phyloP scores from a whole-genome alignment of 805 yeast species.

The Cyberlindnera galapagoensis region DNA sequence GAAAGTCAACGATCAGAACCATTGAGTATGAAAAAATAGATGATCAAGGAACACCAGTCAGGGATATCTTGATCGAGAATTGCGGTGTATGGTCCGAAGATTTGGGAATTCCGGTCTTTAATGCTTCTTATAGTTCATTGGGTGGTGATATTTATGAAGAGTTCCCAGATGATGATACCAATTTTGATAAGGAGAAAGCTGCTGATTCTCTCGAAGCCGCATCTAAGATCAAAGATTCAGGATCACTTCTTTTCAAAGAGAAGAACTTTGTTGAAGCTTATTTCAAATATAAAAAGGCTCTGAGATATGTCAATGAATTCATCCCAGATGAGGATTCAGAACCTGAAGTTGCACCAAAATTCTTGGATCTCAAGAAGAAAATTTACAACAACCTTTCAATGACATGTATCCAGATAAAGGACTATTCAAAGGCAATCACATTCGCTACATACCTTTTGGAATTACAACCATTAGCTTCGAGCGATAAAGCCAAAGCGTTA shows the following conservation, averaged over 20 bases:
- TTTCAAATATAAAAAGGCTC: slow-evolving; percentile 58
- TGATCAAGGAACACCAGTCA: slow-evolving; percentile 36
- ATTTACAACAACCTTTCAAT: slow-evolving; percentile 50
- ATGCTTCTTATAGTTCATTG: slow-evolving; percentile 52
- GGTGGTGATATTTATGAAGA: slow-evolving; percentile 76
- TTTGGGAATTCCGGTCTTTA: slow-evolving; percentile 50
- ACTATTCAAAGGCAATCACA: slow-evolving; percentile 43
- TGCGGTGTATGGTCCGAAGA: slow-evolving; percentile 59
- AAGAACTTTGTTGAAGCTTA: slow-evolving; percentile 46
- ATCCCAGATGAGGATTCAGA: slow-evolving; percentile 64
- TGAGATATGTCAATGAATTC: slow-evolving; percentile 65
- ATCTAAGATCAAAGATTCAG: slow-evolving; percentile 57
- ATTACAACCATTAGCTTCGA: slow-evolving; percentile 28
- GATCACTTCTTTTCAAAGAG: slow-evolving; percentile 49
- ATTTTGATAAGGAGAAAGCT: slow-evolving; percentile 52
- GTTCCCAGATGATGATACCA: slow-evolving; percentile 65
- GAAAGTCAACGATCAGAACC: slow-evolving; percentile 63
- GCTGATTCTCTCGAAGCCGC: slow-evolving; percentile 45
- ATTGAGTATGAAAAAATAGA: slow-evolving; percentile 47
- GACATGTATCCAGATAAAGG: slow-evolving; percentile 40
- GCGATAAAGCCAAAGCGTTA: slow-evolving; percentile 51
- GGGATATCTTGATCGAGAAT: slow-evolving; percentile 40
- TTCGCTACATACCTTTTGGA: slow-evolving; percentile 55
- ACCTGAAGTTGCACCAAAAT: slow-evolving; percentile 43
- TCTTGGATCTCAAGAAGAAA: slow-evolving; percentile 37